Evolutionary conservation across 306 rosid genomes (phyloP), one percentile per base, ranked within the genome.

Genomic region (Corylus avellana): DNA sequence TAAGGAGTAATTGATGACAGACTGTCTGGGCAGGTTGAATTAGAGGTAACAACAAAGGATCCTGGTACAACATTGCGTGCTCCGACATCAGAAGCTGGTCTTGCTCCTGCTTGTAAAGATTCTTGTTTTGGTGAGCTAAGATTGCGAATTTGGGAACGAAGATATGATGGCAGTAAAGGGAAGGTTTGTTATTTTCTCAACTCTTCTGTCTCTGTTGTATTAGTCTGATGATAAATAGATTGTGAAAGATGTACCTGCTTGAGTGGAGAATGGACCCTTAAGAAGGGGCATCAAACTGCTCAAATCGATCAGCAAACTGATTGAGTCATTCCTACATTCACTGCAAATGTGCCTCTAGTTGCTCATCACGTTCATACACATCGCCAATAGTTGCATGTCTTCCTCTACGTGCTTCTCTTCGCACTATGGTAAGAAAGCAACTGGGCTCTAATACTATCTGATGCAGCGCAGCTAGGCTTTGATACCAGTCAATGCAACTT

Each of bases 41-140:
- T 92, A 75, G 92, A 91, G 90, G 97, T 90, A 74, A 92, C 88
- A 44, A 72, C 97, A 9, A 89, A 91, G 16, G 90, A 92, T 74
- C 85, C 85, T 5, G 98, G 98, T 59, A 88, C 97, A 6, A 29
- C 97, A 57, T 81, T 92, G 85, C 97, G 91, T 53, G 98, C 98
- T 78, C 98, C 98, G 77, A 94, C 98, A 53, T 0, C 72, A 50
- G 97, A 94, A 84, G 73, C 89, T 37, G 98, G 98, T 39, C 76
- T 94, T 83, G 77, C 91, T 73, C 92, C 87, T 54, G 97, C 97
- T 79, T 94, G 98, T 74, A 92, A 87, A 87, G 97, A 94, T 83
- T 85, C 97, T 68, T 94, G 97, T 78, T 88, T 82, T 75, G 93
- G 93, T 77, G 76, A 11, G 46, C 86, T 90, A 56, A 91, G 86